Base-by-base conservation (phyloP, 257 asterid genomes). In the Verbena officinalis region DNA sequence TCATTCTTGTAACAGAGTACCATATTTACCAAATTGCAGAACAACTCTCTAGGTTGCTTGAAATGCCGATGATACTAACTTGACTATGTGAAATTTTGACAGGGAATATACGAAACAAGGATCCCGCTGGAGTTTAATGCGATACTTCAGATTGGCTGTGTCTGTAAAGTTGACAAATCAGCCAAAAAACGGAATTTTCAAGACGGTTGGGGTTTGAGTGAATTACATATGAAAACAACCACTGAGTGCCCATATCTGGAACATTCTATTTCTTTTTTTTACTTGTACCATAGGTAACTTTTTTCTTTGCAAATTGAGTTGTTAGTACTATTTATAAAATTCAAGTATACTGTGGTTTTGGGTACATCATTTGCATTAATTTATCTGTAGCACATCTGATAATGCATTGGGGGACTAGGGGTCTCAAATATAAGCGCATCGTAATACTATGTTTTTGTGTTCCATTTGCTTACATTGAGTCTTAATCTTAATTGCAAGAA, bases 201-300 rank as follows among this genome's bases (percentile, higher is more conserved):
- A 71, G 97, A 83, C 51, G 88, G 86, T 72, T 94, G 99, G 99
- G 84, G 75, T 72, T 73, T 90, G 80, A 81, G 74, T 68, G 96
- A 94, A 75, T 82, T 94, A 84, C 91, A 88, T 75, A 94, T 90
- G 97, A 94, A 88, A 85, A 94, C 99, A 63, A 90, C 99, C 40
- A 83, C 99, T 7, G 97, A 94, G 80, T 94, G 93, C 74, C 77
- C 97, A 33, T 94, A 94, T 75, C 85, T 94, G 75, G 99, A 90
- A 63, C 77, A 88, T 49, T 80, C 96, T 46, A 61, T 85, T 65
- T 60, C 91, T 64, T 94, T 86, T 85, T 86, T 90, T 76, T 94
- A 86, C 81, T 77, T 94, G 73, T 90, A 94, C 81, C 96, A 90
- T 70, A 94, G 99, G 99, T 88, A 77, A 73, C 15, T 34, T 42